Evolutionary conservation across 148 eudicot genomes (phyloP).

Genomic region (Pharnaceum exiguum): DNA sequence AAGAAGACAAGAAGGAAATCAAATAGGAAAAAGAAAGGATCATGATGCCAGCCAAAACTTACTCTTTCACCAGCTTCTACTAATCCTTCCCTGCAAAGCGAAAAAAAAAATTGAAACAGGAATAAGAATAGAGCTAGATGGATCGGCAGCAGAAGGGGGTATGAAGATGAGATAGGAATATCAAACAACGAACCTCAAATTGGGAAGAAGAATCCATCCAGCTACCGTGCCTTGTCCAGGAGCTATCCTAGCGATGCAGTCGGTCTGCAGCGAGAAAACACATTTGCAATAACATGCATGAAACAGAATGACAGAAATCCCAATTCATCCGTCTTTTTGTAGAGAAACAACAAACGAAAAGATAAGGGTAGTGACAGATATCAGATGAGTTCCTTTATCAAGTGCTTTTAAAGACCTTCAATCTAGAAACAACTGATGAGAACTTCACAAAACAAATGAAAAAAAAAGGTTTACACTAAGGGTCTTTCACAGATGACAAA

Average conservation of each 20-base stretch:
- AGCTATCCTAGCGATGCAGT: slow-evolving; percentile 91
- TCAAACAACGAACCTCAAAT: slow-evolving; percentile 51
- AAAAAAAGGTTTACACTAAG: no score
- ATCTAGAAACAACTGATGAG: no score
- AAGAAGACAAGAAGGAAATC: not conserved
- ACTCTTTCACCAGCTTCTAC: slow-evolving; percentile 43
- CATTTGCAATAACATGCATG: slow-evolving; percentile 1
- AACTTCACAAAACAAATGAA: no score
- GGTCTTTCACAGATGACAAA: no score
- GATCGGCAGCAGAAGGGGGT: not conserved
- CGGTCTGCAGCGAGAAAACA: slow-evolving; percentile 43
- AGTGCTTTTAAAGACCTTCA: no score
- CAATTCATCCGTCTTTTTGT: no score
- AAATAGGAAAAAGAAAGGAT: not conserved
- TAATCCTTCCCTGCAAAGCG: slow-evolving; percentile 50
- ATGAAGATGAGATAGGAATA: slow-evolving; percentile 2
- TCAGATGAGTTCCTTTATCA: no score
- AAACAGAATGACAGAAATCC: not conserved
- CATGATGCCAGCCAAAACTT: slow-evolving; percentile 11
- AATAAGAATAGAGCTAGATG: not conserved
- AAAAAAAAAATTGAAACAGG: not conserved
- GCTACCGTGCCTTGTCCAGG: slow-evolving; percentile 48
- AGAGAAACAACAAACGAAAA: no score
- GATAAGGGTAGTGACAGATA: no score
- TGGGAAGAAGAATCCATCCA: slow-evolving; percentile 89